Percentiles rank a stretch among this genome's conserved stretches.
phyloP scores from a whole-genome alignment of 371 early-diverging fungal species.

The Saksenaea vasiformis region DNA sequence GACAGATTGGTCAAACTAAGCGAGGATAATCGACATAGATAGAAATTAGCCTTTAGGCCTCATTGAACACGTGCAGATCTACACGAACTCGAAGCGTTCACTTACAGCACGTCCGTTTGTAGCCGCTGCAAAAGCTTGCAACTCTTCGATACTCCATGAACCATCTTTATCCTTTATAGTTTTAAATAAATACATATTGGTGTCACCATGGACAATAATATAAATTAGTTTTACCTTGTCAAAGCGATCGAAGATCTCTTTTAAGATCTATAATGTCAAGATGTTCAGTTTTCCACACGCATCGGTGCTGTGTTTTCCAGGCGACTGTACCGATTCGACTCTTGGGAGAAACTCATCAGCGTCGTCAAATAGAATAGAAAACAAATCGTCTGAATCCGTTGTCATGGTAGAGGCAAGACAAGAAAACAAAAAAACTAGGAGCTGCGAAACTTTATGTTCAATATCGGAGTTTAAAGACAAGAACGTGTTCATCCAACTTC shows the following conservation, averaged over 20 bases:
- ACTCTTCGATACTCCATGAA: constrained; percentile 58
- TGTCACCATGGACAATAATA: neutral
- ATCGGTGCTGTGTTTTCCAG: neutral
- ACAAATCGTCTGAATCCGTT: neutral
- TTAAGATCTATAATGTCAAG: constrained; percentile 27
- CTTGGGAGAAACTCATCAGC: constrained; percentile 10
- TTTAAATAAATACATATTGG: neutral
- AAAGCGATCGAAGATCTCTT: constrained; percentile 69
- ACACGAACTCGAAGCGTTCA: neutral
- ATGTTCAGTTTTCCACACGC: neutral
- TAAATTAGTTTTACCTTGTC: constrained; percentile 49
- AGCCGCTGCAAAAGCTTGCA: constrained; percentile 71
- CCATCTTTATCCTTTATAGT: constrained; percentile 57
- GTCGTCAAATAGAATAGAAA: constrained; percentile 11
- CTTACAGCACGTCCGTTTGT: constrained; percentile 73
- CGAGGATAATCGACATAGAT: neutral
- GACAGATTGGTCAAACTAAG: constrained; percentile 70
- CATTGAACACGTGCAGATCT: neutral
- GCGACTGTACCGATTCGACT: constrained; percentile 6
- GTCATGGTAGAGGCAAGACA: constrained; percentile 6
- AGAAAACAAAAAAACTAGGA: constrained; percentile 3
- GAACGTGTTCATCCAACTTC: neutral
- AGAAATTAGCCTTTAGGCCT: neutral
- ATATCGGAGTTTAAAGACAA: neutral
- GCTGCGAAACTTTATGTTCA: neutral